Evolutionary conservation across 2,329 filamentous ascomycete species (phyloP).

Genomic region (Cercospora citrullina): DNA sequence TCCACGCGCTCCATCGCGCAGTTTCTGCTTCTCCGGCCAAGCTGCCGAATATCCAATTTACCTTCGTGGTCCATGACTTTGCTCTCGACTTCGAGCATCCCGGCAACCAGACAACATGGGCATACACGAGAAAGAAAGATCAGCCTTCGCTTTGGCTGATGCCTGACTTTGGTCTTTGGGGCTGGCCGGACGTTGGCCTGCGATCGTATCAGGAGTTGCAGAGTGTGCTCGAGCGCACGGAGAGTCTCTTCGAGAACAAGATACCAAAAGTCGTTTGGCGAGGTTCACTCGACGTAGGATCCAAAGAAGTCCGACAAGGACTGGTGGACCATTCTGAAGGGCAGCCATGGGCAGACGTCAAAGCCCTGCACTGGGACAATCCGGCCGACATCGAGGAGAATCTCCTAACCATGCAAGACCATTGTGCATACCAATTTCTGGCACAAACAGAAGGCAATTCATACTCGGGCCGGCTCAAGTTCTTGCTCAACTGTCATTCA

Average conservation of each 20-base stretch:
- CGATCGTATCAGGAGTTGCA: constrained; percentile 24
- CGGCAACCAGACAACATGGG: constrained; percentile 32
- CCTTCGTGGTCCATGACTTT: constrained; percentile 51
- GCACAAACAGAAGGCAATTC: constrained; percentile 37
- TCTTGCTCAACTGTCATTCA: constrained; percentile 37
- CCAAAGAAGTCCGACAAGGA: constrained; percentile 34
- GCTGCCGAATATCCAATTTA: constrained; percentile 49
- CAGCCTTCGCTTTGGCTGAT: constrained; percentile 52
- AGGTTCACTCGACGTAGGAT: constrained; percentile 32
- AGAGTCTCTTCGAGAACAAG: constrained; percentile 29
- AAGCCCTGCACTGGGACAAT: constrained; percentile 31
- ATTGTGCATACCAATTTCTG: constrained; percentile 34
- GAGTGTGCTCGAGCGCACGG: constrained; percentile 26
- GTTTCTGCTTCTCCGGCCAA: constrained; percentile 40
- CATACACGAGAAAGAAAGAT: constrained; percentile 30
- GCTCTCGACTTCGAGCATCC: constrained; percentile 16
- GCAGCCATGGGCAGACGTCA: constrained; percentile 42
- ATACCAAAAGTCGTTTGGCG: constrained; percentile 35
- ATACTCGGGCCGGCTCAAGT: constrained; percentile 37
- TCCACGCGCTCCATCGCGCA: constrained; percentile 51
- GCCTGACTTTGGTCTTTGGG: constrained; percentile 54
- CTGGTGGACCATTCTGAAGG: constrained; percentile 35
- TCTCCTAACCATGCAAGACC: constrained; percentile 31
- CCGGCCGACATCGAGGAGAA: constrained; percentile 28
- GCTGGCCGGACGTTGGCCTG: constrained; percentile 51